Evolutionary conservation across 441 rosid species (phyloP).

Genomic region (Monsonia emarginata): DNA sequence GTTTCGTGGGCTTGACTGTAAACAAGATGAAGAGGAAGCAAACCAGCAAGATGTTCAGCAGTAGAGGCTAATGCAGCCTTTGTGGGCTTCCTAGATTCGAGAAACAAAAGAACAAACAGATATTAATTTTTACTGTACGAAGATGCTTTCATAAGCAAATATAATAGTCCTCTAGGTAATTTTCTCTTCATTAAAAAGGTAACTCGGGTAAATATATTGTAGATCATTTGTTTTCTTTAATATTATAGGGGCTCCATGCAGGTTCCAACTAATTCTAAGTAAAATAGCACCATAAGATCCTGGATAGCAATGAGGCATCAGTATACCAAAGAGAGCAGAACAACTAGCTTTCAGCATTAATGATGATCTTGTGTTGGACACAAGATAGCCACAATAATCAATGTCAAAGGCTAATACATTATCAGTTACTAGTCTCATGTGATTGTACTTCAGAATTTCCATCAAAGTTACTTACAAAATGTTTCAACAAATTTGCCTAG

Average conservation of each 20-base stretch:
- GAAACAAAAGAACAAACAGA: not conserved
- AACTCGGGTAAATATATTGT: not conserved
- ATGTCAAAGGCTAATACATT: not conserved
- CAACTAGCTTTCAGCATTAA: not conserved
- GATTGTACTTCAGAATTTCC: not conserved
- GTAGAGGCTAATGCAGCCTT: conserved; percentile 90
- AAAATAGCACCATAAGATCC: not conserved
- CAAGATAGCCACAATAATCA: not conserved
- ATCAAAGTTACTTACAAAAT: not conserved
- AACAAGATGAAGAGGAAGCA: conserved; percentile 92
- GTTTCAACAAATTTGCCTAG: not conserved
- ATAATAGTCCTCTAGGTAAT: not conserved
- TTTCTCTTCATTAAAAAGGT: not conserved
- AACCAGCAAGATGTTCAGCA: conserved; percentile 90
- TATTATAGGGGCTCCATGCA: not conserved
- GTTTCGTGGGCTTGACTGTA: conserved; percentile 95
- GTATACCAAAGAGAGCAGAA: not conserved
- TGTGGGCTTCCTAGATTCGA: conserved; percentile 58
- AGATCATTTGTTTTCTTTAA: conserved; percentile 1
- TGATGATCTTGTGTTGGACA: not conserved
- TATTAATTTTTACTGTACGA: not conserved
- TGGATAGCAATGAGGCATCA: not conserved
- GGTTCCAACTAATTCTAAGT: not conserved
- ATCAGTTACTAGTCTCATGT: not conserved
- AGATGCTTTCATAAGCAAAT: not conserved